Percentiles rank a stretch among this genome's conserved stretches.
Evolutionary conservation across 139 green algal species (phyloP).

Genomic region (Gonium pectorale): DNA sequence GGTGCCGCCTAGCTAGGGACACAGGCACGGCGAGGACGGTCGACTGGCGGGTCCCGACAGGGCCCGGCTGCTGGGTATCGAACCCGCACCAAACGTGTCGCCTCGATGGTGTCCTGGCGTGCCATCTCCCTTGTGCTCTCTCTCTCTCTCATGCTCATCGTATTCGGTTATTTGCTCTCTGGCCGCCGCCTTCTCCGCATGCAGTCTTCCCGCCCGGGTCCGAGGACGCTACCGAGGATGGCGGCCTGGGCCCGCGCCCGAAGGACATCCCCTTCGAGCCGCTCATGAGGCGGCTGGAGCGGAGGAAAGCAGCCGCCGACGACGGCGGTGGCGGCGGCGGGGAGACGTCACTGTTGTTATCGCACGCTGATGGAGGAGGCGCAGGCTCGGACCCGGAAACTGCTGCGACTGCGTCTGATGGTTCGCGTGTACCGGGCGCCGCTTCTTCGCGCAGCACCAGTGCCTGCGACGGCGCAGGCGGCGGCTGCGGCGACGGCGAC

Average conservation of each 20-base stretch:
- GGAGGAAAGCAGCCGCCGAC: neutral
- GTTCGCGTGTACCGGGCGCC: no score
- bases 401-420: no score
- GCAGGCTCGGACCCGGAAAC: neutral
- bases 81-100: no score
- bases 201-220: neutral
- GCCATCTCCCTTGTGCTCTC: no score
- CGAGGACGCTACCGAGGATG: neutral
- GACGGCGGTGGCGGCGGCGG: neutral
- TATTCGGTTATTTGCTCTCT: no score
- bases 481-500: slow-evolving; percentile 3
- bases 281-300: neutral
- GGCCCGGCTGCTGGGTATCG: no score
- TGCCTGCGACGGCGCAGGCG: neutral
- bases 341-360: neutral
- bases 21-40: no score
- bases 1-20: no score
- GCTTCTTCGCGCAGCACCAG: neutral
- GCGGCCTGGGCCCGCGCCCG: slow-evolving; percentile 2
- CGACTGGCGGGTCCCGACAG: no score
- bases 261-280: neutral
- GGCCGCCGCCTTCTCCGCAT: no score
- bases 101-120: no score
- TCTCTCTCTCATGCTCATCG: no score
- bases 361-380: neutral